Percentiles rank a stretch among this genome's conserved stretches.
Conservation (phyloP, 1,284 basidiomycete species). For the Golubevia sp. region DNA sequence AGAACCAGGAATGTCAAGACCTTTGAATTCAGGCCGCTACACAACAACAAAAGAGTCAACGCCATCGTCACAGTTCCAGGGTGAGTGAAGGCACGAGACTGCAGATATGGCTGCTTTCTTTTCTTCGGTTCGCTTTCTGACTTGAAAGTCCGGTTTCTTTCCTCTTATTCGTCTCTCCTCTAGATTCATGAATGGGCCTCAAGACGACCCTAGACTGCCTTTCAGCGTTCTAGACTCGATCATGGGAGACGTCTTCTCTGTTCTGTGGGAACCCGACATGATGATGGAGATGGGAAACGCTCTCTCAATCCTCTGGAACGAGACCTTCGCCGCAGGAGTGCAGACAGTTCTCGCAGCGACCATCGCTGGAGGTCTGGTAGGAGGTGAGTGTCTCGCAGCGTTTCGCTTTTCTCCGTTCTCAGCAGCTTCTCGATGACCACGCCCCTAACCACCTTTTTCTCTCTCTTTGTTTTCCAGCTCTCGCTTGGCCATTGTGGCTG, state of each 20-base stretch:
- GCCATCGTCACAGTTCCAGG: slow-evolving; percentile 52
- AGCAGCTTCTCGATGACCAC: background rate
- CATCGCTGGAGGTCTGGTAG: slow-evolving; percentile 51
- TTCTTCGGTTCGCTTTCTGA: background rate
- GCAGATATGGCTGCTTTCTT: too few relatives aligned
- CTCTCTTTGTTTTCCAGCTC: slow-evolving; percentile 20
- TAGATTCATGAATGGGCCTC: slow-evolving; percentile 49
- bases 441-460: background rate
- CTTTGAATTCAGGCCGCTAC: slow-evolving; percentile 57
- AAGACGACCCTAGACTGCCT: slow-evolving; percentile 53
- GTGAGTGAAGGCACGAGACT: too few relatives aligned
- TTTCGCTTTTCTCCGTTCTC: background rate
- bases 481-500: slow-evolving; percentile 59
- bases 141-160: background rate
- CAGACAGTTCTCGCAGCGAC: slow-evolving; percentile 57
- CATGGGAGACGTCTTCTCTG: slow-evolving; percentile 57
- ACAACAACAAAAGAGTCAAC: slow-evolving; percentile 61
- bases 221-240: slow-evolving; percentile 59
- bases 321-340: slow-evolving; percentile 57
- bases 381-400: slow-evolving; percentile 13
- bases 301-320: slow-evolving; percentile 58
- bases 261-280: slow-evolving; percentile 61
- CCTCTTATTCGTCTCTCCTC: background rate
- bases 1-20: slow-evolving; percentile 53
- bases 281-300: slow-evolving; percentile 62